Evolutionary conservation across 805 yeast species (phyloP), one percentile per base, ranked within the genome.

Genomic region (Monosporozyma unispora): DNA sequence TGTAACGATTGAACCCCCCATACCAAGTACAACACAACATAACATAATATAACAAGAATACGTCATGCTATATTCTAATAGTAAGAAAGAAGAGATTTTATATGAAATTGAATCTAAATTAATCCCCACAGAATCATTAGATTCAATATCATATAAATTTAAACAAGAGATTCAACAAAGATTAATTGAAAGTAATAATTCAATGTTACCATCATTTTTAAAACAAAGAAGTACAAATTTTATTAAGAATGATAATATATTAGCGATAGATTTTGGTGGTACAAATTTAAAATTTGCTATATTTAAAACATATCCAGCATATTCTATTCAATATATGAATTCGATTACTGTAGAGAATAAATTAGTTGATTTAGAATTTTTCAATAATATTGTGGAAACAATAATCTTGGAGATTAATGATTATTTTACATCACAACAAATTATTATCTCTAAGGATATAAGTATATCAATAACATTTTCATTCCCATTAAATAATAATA

Each of bases 401-500:
- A 60, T 63, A 6, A 51, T 57, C 22, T 23, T 33, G 21, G 27
- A 47, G 3, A 18, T 51, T 47, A 39, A 57, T 55, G 43, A 50
- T 56, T 43, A 63, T 49, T 50, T 46, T 19, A n/a, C 25, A 5
- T 12, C 33, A 19, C 25, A 23, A 19, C 23, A 28, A 19, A 25
- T 37, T 27, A 25, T 37, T 27, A 18, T 42, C 7, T 23, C 46
- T 11, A 16, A 45, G 7, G 50, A 33, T 38, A 43, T 53, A 2
- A 52, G 52, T 46, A 65, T 68, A 18, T 69, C 66, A n/a, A 61
- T 66, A 4, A 68, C 67, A 3, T 62, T 61, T 46, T 60, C 65
- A 45, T 63, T 62, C 52, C 66, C 56, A 56, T 61, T 73, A 58
- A 67, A 49, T 46, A 22, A 50, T 3, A 45, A 51, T 14, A 54